Conservation (phyloP, 768 basidiomycete species). For the Trametes coccinea region DNA sequence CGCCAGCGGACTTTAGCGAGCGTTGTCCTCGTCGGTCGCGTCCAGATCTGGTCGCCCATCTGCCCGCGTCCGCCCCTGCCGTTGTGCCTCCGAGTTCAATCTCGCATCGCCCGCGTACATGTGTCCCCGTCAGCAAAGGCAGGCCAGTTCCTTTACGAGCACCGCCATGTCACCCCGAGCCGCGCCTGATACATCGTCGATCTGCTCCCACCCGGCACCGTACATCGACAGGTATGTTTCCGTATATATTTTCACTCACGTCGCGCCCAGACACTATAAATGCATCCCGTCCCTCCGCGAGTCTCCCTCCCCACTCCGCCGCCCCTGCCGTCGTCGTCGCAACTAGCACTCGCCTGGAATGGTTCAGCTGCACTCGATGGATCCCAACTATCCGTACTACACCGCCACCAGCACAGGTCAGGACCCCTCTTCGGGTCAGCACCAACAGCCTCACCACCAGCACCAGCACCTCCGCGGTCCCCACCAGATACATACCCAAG, state of each 20-base stretch:
- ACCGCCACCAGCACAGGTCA: constrained; percentile 9
- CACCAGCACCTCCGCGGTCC: constrained; percentile 4
- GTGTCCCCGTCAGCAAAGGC: constrained; percentile 5
- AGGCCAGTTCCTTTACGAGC: constrained; percentile 10
- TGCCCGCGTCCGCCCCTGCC: constrained; percentile 8
- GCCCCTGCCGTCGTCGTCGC: constrained; percentile 4
- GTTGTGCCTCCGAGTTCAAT: not conserved
- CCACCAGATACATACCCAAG: constrained; percentile 11
- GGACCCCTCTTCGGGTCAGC: constrained; percentile 5
- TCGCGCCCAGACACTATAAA: constrained; percentile 17
- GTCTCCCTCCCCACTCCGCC: not conserved
- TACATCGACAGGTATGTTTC: constrained; percentile 17
- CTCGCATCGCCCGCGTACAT: constrained; percentile 11
- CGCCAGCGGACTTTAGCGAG: constrained; percentile 1
- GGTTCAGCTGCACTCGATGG: constrained; percentile 16
- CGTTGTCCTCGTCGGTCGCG: not conserved
- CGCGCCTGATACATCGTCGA: constrained; percentile 23
- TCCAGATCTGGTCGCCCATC: not conserved
- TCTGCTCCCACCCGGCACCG: constrained; percentile 23
- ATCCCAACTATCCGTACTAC: constrained; percentile 18
- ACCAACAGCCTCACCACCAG: not conserved
- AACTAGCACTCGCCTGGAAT: constrained; percentile 5
- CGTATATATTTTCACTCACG: constrained; percentile 11
- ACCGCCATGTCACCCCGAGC: constrained; percentile 6
- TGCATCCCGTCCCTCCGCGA: not conserved